Percentiles rank a stretch among this genome's conserved stretches.
Evolutionary conservation across 2,329 filamentous ascomycete species (phyloP).

Genomic region (Microdochium bolleyi): DNA sequence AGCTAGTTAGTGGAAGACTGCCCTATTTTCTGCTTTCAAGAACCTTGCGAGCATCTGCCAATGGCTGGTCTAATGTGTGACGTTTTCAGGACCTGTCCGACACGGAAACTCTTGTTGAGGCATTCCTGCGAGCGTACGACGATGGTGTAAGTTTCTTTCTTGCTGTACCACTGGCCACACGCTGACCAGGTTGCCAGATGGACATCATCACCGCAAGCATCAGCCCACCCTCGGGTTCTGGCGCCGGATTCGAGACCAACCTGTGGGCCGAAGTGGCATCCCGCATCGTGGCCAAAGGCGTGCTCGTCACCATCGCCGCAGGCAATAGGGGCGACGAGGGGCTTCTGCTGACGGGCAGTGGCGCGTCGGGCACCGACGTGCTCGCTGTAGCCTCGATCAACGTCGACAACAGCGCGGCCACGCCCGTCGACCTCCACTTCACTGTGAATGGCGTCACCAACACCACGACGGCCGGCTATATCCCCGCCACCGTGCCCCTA

Average conservation of each 20-base stretch:
- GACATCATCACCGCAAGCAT: slow-evolving; percentile 36
- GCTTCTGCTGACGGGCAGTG: slow-evolving; percentile 34
- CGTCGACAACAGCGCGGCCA: slow-evolving; percentile 18
- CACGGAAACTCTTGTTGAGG: slow-evolving; percentile 22
- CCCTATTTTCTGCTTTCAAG: not conserved
- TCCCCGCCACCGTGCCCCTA: slow-evolving; percentile 24
- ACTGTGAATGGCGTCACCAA: slow-evolving; percentile 13
- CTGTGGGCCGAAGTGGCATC: slow-evolving; percentile 28
- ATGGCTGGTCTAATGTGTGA: not conserved
- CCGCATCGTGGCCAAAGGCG: slow-evolving; percentile 32
- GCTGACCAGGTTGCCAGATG: slow-evolving; percentile 1
- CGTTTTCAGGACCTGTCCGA: slow-evolving; percentile 10
- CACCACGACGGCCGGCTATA: slow-evolving; percentile 18
- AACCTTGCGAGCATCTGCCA: not conserved
- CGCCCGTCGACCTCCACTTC: slow-evolving; percentile 21
- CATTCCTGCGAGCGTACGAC: slow-evolving; percentile 24
- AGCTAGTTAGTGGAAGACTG: slow-evolving; percentile 2
- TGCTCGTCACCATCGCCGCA: slow-evolving; percentile 42
- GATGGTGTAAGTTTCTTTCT: slow-evolving; percentile 15
- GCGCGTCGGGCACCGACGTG: slow-evolving; percentile 30
- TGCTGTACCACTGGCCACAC: not conserved
- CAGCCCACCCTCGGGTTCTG: slow-evolving; percentile 15
- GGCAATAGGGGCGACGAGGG: slow-evolving; percentile 42
- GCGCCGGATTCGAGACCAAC: slow-evolving; percentile 23
- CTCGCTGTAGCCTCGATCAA: slow-evolving; percentile 34